Base-by-base conservation (phyloP, 1,284 basidiomycete genomes). In the Leccinum pachyderme region DNA sequence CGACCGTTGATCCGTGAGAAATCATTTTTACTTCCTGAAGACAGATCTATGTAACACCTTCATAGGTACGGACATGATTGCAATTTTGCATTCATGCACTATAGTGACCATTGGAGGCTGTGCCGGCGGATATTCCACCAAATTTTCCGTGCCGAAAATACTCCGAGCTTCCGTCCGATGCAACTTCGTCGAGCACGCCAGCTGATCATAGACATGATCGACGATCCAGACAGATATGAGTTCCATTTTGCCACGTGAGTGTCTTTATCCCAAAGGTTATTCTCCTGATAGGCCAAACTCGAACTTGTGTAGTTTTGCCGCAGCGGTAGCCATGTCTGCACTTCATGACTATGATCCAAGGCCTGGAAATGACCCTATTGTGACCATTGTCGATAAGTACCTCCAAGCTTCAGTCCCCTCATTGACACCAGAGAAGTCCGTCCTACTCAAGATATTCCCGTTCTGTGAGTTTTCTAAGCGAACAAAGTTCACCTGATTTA, bases 331-430 rank as follows among this genome's bases (percentile, higher is more conserved):
- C 6, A 56, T 62, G 59, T 57, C 54, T 45, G 49, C 55, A 18
- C 51, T 59, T 22, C 63, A 62, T 22, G 61, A 55, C 24, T 62
- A 62, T 35, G 59, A 61, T 18, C 56, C 59, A 24, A 45, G 32
- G 7, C 46, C 53, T 25, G 43, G 49, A 8, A 44, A 58, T 2
- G 61, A 62, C 49, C 59, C 61, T 5, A 47, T 62, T 35, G 39
- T 62, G 2, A 39, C 47, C 18, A 51, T 54, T 13, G 48, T 63
- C 5, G 15, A 45, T 13, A 27, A 45, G 15, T 45, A n/a, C 25
- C 44, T 45, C 15, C 25, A 27, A 28, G 44, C 39, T 24, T 47
- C 44, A 8, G 13, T 53, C 6, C 43, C 51, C 1, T 48, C 33
- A 9, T 47, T 44, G 24, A 27, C 49, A 22, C 50, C 47, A 2